Evolutionary conservation across 208 protist species (phyloP).

Genomic region (Acanthamoeba polyphaga): DNA sequence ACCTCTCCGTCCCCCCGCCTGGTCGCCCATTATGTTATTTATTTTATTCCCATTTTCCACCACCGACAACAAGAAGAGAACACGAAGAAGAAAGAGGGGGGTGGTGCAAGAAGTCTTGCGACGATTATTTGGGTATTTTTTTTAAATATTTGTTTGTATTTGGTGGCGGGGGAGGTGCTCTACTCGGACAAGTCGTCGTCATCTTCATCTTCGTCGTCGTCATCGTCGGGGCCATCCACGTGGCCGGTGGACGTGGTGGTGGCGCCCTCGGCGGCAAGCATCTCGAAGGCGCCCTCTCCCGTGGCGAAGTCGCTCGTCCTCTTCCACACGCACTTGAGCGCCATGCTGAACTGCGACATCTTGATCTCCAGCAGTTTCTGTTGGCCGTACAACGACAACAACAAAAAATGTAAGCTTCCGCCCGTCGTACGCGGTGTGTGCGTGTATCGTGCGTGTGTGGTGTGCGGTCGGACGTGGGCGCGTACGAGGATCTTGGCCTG

Average conservation of each 20-base stretch:
- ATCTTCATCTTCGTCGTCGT: not conserved
- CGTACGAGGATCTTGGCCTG: constrained; percentile 84
- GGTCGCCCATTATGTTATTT: too few relatives aligned
- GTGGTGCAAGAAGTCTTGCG: too few relatives aligned
- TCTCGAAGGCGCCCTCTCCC: constrained; percentile 23
- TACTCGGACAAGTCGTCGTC: constrained; percentile 6
- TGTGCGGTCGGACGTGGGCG: not conserved
- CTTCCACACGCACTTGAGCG: constrained; percentile 45
- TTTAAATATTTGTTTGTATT: not conserved
- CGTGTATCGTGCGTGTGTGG: too few relatives aligned
- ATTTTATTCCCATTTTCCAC: not conserved
- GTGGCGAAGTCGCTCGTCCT: not conserved
- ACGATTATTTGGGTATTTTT: not conserved
- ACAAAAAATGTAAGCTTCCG: not conserved
- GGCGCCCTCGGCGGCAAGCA: not conserved
- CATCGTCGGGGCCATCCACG: not conserved
- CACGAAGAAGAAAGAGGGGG: too few relatives aligned
- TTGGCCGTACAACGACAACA: not conserved
- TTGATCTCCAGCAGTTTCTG: constrained; percentile 70
- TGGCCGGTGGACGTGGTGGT: not conserved
- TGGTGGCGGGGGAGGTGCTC: not conserved
- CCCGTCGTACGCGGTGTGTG: not conserved
- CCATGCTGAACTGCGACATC: constrained; percentile 43
- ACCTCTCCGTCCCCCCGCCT: too few relatives aligned
- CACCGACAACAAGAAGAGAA: not conserved